These are phyloP conservation scores for Citrus mangshanensis DNA, from an alignment of 345 rosid species.

Conservation along the genomic window DNA sequence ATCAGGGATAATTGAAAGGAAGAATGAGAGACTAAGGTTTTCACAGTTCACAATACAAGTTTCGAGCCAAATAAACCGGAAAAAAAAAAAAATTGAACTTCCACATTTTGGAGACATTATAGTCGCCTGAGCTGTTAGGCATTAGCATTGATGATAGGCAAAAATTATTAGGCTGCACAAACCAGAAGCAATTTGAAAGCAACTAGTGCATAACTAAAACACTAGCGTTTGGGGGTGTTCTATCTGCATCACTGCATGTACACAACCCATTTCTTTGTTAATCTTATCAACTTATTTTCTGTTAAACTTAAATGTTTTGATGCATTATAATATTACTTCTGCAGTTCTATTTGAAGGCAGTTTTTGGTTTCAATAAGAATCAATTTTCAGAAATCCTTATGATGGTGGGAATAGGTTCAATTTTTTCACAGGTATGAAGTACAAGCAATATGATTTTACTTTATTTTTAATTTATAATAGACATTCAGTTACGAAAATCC, in stretches of 20 bases:
- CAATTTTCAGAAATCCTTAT: conserved; percentile 50
- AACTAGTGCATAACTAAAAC: background rate
- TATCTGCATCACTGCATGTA: background rate
- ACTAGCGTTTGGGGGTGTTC: background rate
- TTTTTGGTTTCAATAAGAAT: conserved; percentile 46
- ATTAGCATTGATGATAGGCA: background rate
- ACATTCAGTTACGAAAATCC: background rate
- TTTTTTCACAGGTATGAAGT: conserved; percentile 41
- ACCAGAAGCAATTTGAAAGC: background rate
- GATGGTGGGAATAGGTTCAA: conserved; percentile 46
- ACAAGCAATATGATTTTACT: background rate
- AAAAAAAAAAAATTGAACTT: background rate
- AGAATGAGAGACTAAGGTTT: background rate
- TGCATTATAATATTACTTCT: background rate
- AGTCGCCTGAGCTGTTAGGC: background rate
- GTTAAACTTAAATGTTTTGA: conserved; percentile 4
- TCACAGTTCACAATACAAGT: background rate
- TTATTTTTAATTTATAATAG: background rate
- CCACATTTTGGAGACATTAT: background rate
- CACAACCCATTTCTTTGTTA: background rate
- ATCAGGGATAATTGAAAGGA: background rate
- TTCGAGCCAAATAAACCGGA: background rate
- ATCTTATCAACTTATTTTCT: background rate
- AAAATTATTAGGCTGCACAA: background rate
- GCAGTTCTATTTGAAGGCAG: conserved; percentile 44